Base-by-base conservation (phyloP, 1,284 basidiomycete species). In the Ceratobasidium sp. region DNA sequence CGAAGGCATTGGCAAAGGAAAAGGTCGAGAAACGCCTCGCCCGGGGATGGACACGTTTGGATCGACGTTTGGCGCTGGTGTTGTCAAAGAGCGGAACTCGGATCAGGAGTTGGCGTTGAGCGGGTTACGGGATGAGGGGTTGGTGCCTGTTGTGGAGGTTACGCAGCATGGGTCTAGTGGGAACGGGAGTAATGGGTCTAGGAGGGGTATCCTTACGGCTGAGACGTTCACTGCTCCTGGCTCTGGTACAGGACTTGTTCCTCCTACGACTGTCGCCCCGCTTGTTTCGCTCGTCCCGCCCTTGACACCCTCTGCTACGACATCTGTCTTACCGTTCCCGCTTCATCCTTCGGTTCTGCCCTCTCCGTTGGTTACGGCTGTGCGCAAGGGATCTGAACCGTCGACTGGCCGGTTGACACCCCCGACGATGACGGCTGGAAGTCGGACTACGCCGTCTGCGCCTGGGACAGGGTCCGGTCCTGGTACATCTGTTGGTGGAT, bases 1-100 rank as follows among this genome's bases (percentile, higher is more conserved):
- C 61, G 59, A 62, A 28, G 75, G 84, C 81, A 81, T 84, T 68
- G 82, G 84, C 77, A 80, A 77, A 12, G 83, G 74, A 70, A 81
- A 64, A 74, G 84, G 73, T 71, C 81, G 79, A 61, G 82, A 80
- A 79, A 79, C 54, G 62, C 79, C 70, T 70, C 76, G 59, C 40
- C 80, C 76, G 9, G 28, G 17, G 15, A 28, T 73, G 42, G 71
- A 61, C 61, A 75, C 71, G 42, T 75, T 75, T 75, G 71, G 71
- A 0, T 75, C 71, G 28, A 75, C 71, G 46, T 65, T 75, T 23
- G 71, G 71, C 4, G 71, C 61, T 56, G 71, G 40, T 7, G 48
- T 75, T 7, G 71, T 75, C 26, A 48, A 52, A 26, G 71, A 75
- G n/a, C 59, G 71, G 9, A 75, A 59, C 23, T 75, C 71, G 61